These are phyloP conservation scores for Aspergillus sergii DNA, from an alignment of 2,329 filamentous ascomycete species.

Conservation along the genomic window DNA sequence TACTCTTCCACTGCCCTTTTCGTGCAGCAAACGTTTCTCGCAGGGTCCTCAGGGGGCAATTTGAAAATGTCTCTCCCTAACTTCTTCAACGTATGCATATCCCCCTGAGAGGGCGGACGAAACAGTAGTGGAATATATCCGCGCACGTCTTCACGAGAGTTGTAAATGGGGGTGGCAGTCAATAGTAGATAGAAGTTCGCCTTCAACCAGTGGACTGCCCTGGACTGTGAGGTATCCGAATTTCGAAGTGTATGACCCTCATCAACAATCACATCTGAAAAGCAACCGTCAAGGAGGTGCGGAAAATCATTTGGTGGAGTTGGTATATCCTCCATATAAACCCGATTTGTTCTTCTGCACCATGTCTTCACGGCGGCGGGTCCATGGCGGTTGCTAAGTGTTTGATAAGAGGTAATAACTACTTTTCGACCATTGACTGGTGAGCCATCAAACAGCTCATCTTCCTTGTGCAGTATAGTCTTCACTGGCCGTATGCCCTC, in stretches of 20 bases:
- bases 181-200: not conserved
- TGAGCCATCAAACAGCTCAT: slow-evolving; percentile 1
- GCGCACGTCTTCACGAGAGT: not conserved
- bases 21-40: not conserved
- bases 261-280: not conserved
- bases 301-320: not conserved
- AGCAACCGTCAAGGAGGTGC: not conserved
- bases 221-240: not conserved
- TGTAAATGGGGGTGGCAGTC: not conserved
- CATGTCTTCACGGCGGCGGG: not conserved
- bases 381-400: not conserved
- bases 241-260: not conserved
- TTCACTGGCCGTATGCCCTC: not conserved
- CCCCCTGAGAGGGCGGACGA: not conserved
- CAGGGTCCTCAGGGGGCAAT: not conserved
- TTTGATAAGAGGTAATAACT: slow-evolving; percentile 3
- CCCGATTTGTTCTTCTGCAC: not conserved
- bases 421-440: not conserved
- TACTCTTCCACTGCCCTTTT: not conserved
- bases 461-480: not conserved
- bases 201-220: not conserved
- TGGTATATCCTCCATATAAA: not conserved
- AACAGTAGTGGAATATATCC: not conserved
- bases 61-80: not conserved
- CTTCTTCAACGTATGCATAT: no score